A percentile compares a stretch with the other conserved stretches of the same genome.
Conservation (phyloP, 2,329 filamentous ascomycete species). For the Trichoderma atrobrunneum region DNA sequence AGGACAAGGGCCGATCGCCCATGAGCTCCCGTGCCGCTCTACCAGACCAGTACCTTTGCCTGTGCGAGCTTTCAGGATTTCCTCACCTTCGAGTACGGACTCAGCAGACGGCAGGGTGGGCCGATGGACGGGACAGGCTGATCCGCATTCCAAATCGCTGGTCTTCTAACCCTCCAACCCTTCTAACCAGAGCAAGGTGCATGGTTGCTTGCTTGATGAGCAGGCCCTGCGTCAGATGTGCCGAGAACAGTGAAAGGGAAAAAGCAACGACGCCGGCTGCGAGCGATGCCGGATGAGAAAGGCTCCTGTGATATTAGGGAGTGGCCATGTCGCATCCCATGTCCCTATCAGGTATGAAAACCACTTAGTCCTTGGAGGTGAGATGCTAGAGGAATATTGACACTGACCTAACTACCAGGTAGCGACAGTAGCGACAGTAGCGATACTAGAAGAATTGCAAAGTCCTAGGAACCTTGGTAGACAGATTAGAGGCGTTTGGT, state of each 20-base stretch:
- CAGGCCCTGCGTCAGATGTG: conserved; percentile 8
- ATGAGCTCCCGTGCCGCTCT: background rate
- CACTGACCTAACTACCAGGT: background rate
- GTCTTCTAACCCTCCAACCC: background rate
- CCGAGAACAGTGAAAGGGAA: background rate
- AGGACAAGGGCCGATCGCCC: background rate
- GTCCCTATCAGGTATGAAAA: background rate
- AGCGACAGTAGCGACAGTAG: background rate
- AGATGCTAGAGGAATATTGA: background rate
- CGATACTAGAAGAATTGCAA: background rate
- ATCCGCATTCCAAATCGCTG: conserved; percentile 7
- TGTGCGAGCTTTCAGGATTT: background rate
- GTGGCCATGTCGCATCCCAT: background rate
- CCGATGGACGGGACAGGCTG: conserved; percentile 1
- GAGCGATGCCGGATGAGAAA: background rate
- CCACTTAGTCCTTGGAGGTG: background rate
- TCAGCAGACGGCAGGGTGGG: conserved; percentile 10
- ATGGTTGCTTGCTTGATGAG: background rate
- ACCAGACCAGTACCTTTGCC: background rate
- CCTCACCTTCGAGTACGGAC: background rate
- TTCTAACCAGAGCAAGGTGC: background rate
- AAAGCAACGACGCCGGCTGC: background rate
- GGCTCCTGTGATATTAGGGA: background rate
- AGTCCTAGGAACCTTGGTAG: background rate
- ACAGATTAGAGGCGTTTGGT: background rate